Percentiles rank a stretch among this genome's conserved stretches.
Evolutionary conservation across 2,329 filamentous ascomycete genomes (phyloP).

Genomic region (Periconia digitata): DNA sequence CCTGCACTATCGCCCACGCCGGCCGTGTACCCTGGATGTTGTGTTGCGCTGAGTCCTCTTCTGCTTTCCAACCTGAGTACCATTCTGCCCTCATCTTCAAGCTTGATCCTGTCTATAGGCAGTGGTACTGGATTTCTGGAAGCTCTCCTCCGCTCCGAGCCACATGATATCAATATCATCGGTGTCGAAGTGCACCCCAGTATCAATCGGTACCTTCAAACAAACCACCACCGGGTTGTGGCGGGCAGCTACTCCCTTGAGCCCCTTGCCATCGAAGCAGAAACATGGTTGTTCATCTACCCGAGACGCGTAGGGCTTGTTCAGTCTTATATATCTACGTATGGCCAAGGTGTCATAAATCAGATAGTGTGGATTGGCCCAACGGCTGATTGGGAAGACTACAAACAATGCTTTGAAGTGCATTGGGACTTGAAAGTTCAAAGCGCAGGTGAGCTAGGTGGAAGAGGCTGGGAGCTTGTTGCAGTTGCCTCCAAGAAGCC

Average conservation of each 20-base stretch:
- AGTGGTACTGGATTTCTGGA: conserved; percentile 56
- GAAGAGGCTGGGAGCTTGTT: conserved; percentile 38
- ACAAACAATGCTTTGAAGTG: conserved; percentile 24
- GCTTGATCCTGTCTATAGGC: conserved; percentile 48
- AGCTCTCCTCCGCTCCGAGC: conserved; percentile 37
- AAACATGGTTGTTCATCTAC: conserved; percentile 57
- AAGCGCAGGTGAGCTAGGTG: conserved; percentile 29
- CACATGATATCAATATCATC: conserved; percentile 34
- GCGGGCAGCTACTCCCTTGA: conserved; percentile 49
- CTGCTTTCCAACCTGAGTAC: conserved; percentile 28
- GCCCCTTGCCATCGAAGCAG: conserved; percentile 44
- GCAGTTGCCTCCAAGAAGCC: conserved; percentile 18
- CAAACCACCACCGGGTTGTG: conserved; percentile 47
- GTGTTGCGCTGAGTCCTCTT: conserved; percentile 36
- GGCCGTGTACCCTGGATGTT: conserved; percentile 34
- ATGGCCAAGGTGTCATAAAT: conserved; percentile 31
- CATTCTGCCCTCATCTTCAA: conserved; percentile 25
- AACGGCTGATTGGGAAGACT: conserved; percentile 46
- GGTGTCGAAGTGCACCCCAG: conserved; percentile 53
- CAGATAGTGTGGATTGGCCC: conserved; percentile 49
- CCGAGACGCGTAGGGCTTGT: conserved; percentile 53
- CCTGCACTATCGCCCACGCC: conserved; percentile 24
- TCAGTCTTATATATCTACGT: conserved; percentile 46
- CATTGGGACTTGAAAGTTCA: conserved; percentile 20
- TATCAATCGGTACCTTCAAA: conserved; percentile 50